Evolutionary conservation across 2,329 filamentous ascomycete species (phyloP).

Genomic region (Fusarium nanum): DNA sequence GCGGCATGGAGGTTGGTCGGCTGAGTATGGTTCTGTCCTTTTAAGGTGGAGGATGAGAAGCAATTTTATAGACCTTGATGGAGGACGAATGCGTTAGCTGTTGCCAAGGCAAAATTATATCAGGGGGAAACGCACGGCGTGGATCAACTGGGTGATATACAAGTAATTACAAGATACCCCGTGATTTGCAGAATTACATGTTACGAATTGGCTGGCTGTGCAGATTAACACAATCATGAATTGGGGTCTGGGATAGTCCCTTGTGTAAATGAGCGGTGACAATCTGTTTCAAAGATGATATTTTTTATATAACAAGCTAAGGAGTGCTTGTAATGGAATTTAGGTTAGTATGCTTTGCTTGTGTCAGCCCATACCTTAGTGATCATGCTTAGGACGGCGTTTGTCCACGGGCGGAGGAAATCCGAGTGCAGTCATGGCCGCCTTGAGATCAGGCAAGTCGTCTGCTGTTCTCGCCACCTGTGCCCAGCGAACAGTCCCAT

Average conservation of each 20-base stretch:
- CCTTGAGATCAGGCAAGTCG: constrained; percentile 49
- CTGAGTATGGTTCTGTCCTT: constrained; percentile 40
- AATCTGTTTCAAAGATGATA: neutral
- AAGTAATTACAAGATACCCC: constrained; percentile 41
- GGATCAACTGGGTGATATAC: constrained; percentile 8
- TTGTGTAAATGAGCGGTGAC: neutral
- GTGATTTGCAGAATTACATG: constrained; percentile 15
- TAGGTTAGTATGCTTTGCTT: neutral
- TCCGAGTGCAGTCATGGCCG: constrained; percentile 46
- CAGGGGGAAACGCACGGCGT: neutral
- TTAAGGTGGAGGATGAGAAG: constrained; percentile 7
- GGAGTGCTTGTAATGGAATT: neutral
- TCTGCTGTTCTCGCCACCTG: constrained; percentile 49
- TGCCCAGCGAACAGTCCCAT: constrained; percentile 49
- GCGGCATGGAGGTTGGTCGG: constrained; percentile 39
- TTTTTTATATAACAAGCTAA: neutral
- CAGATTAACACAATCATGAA: neutral
- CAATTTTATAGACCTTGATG: neutral
- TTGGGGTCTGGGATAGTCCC: neutral
- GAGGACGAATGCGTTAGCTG: neutral
- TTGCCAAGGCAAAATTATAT: neutral
- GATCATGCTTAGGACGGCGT: constrained; percentile 1
- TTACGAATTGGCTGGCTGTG: neutral
- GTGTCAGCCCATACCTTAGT: neutral
- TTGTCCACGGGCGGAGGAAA: constrained; percentile 20